Conservation (phyloP, 768 basidiomycete genomes). For the Termitomyces sp. region DNA sequence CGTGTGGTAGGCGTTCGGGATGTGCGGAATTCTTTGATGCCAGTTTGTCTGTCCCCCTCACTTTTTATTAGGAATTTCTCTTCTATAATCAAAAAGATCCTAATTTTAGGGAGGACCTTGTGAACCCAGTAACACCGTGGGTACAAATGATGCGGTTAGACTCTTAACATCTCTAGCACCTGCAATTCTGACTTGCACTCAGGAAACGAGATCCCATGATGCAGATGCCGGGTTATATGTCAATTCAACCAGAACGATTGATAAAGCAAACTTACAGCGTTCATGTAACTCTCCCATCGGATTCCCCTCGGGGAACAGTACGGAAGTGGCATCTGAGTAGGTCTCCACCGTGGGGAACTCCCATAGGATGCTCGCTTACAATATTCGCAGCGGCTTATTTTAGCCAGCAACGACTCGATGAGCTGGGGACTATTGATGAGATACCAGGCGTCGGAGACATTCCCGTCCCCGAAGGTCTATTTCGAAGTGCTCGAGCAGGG, state of each 20-base stretch:
- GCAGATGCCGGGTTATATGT: constrained; percentile 14
- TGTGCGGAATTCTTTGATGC: constrained; percentile 33
- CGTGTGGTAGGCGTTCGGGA: constrained; percentile 44
- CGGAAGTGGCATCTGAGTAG: constrained; percentile 85
- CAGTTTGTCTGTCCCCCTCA: constrained; percentile 13
- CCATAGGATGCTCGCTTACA: constrained; percentile 22
- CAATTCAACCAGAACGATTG: constrained; percentile 56
- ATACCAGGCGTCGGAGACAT: constrained; percentile 65
- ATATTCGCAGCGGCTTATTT: constrained; percentile 70
- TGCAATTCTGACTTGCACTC: neutral
- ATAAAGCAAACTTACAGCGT: constrained; percentile 87
- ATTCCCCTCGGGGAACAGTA: constrained; percentile 46
- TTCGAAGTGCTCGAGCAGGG: constrained; percentile 71
- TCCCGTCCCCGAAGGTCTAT: constrained; percentile 72
- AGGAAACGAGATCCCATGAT: constrained; percentile 15
- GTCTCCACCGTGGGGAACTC: constrained; percentile 23
- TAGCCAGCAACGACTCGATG: constrained; percentile 71
- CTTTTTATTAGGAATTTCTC: constrained; percentile 60
- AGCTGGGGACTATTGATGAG: constrained; percentile 67
- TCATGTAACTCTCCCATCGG: constrained; percentile 58
- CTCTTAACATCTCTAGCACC: neutral
- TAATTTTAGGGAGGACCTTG: constrained; percentile 50
- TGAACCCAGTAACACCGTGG: constrained; percentile 67
- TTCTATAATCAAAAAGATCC: constrained; percentile 83
- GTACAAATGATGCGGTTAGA: constrained; percentile 68